Base-by-base conservation (phyloP, 2,329 filamentous ascomycete genomes). In the Pestalotiopsis sp. region DNA sequence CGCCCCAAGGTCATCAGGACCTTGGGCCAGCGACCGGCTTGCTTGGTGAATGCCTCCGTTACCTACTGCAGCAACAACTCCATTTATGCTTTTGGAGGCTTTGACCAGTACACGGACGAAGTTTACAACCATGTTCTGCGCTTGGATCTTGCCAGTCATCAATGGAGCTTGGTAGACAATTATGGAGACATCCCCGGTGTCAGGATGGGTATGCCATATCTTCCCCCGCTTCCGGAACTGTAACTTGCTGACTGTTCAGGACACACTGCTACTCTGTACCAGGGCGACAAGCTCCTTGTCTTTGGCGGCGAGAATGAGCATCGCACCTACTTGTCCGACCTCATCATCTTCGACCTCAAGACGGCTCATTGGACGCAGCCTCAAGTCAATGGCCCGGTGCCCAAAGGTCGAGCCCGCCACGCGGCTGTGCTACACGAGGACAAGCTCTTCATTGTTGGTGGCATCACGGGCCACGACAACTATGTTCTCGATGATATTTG, bases 241-340 rank as follows among this genome's bases (percentile, higher is more conserved):
- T 52, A 49, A 31, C 40, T 69, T 17, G 60, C 61, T 27, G 36
- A 17, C 49, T 67, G 6, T 49, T 73, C 75, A 97, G 94, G 95
- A 40, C 96, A 99, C 78, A 98, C 96, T 59, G 95, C 96, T 36
- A 97, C 93, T 41, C 86, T 99, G 0, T 98, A 97, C 84, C 90
- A 97, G 81, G 94, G 93, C 70, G 92, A 95, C 80, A 98, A 98
- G 80, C 86, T 99, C n/a, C 87, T 99, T 2, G 94, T 99, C 1
- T 99, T 98, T 78, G 96, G 96, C 68, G 96, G 96, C 72, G 96
- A 99, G 83, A 99, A 99, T 80, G 96, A 99, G 79, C 96, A 98
- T 78, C 90, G 95, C 73, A 95, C 95, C 68, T 97, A 98, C 78
- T 90, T 99, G 13, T 97, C 95, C 62, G 96, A 99, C 79, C 89